Conservation (phyloP, 2,329 filamentous ascomycete species). For the Chaetomium olivaceum region DNA sequence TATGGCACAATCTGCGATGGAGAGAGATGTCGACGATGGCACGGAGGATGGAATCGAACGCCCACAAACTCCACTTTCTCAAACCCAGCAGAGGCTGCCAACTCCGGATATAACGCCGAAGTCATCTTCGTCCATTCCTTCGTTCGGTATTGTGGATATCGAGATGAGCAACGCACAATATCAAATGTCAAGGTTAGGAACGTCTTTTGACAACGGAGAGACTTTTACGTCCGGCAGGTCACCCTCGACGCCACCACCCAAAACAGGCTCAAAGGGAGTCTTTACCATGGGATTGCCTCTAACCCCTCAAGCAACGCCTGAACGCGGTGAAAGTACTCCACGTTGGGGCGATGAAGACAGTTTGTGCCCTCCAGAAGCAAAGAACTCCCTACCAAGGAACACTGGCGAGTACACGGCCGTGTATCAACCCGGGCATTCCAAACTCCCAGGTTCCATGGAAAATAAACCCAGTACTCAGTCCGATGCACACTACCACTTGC, state of each 20-base stretch:
- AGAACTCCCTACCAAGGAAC: background rate
- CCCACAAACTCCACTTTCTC: background rate
- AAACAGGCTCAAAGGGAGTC: background rate
- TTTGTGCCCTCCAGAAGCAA: background rate
- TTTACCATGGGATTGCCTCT: background rate
- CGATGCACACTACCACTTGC: background rate
- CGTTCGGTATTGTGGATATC: background rate
- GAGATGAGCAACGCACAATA: background rate
- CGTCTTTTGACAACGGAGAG: too few relatives aligned
- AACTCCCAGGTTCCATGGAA: background rate
- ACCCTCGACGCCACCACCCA: background rate
- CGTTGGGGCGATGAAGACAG: too few relatives aligned
- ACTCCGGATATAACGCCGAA: background rate
- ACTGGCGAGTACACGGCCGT: background rate
- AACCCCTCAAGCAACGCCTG: slow-evolving; percentile 1
- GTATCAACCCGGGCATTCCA: background rate
- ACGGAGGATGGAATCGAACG: background rate
- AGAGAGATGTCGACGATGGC: too few relatives aligned
- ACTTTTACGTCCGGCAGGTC: too few relatives aligned
- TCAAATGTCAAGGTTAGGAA: too few relatives aligned
- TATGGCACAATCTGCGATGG: too few relatives aligned
- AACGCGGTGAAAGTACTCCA: background rate
- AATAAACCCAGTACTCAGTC: too few relatives aligned
- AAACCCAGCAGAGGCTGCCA: background rate
- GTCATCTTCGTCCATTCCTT: background rate